Conservation (phyloP, 306 rosid species). For the Ziziphus jujuba region DNA sequence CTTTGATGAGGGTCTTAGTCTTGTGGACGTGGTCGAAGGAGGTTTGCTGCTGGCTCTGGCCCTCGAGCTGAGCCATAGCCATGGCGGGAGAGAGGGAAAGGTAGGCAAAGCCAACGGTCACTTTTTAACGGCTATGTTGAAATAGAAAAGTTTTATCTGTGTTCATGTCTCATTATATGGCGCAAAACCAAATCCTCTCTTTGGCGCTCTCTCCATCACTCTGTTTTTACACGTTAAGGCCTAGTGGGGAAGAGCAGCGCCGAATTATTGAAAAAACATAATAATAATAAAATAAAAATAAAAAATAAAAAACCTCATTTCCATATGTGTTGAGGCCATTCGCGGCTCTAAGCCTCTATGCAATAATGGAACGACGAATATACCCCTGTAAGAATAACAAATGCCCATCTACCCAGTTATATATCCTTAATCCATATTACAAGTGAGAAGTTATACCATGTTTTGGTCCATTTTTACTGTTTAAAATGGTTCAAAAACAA, state of each 20-base stretch:
- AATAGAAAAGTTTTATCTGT: conserved; percentile 17
- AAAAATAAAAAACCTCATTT: background rate
- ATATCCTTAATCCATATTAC: too few species aligned
- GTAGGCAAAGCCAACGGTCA: conserved; percentile 29
- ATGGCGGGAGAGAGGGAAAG: conserved; percentile 89
- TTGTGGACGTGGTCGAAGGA: conserved; percentile 39
- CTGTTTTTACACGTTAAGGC: conserved; percentile 11
- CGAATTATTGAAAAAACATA: too few species aligned
- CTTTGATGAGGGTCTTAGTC: conserved; percentile 76
- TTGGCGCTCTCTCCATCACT: conserved; percentile 36
- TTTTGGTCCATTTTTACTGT: too few species aligned
- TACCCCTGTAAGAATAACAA: background rate
- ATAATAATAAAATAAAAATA: too few species aligned
- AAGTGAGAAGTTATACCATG: too few species aligned
- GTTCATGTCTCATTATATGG: too few species aligned
- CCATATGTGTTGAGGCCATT: conserved; percentile 17
- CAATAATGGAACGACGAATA: background rate
- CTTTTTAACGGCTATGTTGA: conserved; percentile 46
- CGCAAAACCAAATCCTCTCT: conserved; percentile 27
- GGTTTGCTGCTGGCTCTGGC: conserved; percentile 34
- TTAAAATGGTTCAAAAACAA: too few species aligned
- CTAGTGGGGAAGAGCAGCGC: conserved; percentile 12
- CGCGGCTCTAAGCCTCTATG: too few species aligned
- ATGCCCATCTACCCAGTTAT: background rate
- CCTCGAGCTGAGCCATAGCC: conserved; percentile 63